Percentiles rank a stretch among this genome's conserved stretches.
Conservation (phyloP, 106 monocot genomes). For the Acorus calamus region DNA sequence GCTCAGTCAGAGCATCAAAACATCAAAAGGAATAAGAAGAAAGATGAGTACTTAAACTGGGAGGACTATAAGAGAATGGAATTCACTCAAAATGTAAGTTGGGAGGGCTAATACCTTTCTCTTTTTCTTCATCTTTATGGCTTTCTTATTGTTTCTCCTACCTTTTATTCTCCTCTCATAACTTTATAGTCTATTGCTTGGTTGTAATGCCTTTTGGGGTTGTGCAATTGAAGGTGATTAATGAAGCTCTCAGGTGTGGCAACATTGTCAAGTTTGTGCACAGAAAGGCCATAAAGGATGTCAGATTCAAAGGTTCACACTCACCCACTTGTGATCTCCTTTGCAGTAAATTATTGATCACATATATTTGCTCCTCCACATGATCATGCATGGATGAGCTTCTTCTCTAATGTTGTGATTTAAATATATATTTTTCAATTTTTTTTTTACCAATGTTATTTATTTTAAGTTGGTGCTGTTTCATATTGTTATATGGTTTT, state of each 20-base stretch:
- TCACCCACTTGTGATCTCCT: conserved; percentile 5
- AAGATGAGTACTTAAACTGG: conserved; percentile 36
- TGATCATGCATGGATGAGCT: conserved; percentile 14
- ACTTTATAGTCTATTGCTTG: background rate
- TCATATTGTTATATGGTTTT: conserved; percentile 1
- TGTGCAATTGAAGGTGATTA: conserved; percentile 53
- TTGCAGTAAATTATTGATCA: background rate
- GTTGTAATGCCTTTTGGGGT: background rate
- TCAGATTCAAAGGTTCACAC: conserved; percentile 60
- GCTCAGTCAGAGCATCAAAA: conserved; percentile 45
- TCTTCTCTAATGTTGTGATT: background rate
- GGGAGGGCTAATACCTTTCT: background rate
- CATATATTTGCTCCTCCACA: conserved; percentile 14
- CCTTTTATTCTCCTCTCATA: background rate
- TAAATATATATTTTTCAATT: no score
- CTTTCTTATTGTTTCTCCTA: background rate
- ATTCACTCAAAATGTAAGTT: conserved; percentile 62
- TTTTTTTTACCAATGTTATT: conserved; percentile 1
- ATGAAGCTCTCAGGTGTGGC: conserved; percentile 77
- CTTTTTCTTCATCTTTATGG: background rate
- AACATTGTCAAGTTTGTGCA: conserved; percentile 95
- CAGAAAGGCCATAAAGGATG: conserved; percentile 72
- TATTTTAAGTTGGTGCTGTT: background rate
- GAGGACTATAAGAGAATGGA: conserved; percentile 90
- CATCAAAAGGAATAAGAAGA: conserved; percentile 32